Evolutionary conservation across 1,284 basidiomycete species (phyloP).

Genomic region (Mycosarcoma maydis): DNA sequence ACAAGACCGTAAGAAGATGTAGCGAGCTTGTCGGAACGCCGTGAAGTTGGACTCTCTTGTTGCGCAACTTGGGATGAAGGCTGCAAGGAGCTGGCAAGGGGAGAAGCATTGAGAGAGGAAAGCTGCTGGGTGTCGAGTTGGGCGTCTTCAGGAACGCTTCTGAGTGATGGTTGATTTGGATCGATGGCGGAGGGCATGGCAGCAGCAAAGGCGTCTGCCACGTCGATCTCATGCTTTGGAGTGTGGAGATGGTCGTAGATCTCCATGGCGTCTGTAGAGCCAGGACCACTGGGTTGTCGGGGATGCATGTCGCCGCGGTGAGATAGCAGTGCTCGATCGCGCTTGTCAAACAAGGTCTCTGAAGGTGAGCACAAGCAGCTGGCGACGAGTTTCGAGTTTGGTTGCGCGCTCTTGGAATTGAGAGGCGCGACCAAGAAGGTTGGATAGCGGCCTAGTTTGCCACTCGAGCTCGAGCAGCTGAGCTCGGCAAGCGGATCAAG

Average conservation of each 20-base stretch:
- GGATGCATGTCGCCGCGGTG: slow-evolving; percentile 32
- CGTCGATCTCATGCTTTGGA: slow-evolving; percentile 43
- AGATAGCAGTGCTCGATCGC: too few relatives aligned
- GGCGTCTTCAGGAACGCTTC: slow-evolving; percentile 54
- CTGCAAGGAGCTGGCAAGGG: slow-evolving; percentile 12
- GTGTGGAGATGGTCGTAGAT: slow-evolving; percentile 49
- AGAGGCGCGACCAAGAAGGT: too few relatives aligned
- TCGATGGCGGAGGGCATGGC: slow-evolving; percentile 17
- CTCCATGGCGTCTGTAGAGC: slow-evolving; percentile 56
- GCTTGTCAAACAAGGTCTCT: too few relatives aligned
- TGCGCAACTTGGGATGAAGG: neutral
- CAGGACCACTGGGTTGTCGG: slow-evolving; percentile 45
- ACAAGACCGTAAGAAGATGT: slow-evolving; percentile 37
- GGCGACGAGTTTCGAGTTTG: too few relatives aligned
- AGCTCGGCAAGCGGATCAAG: too few relatives aligned
- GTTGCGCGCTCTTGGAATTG: too few relatives aligned
- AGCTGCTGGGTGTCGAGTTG: slow-evolving; percentile 34
- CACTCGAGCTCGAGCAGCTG: too few relatives aligned
- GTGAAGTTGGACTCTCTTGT: slow-evolving; percentile 12
- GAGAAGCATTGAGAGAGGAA: slow-evolving; percentile 4
- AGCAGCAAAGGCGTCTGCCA: slow-evolving; percentile 20
- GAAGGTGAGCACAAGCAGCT: too few relatives aligned
- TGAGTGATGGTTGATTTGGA: slow-evolving; percentile 27
- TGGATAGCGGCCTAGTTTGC: too few relatives aligned
- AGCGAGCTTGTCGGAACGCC: slow-evolving; percentile 23